Conservation (phyloP, 176 grass and related monocot genomes). For the Juncus inflexus region DNA sequence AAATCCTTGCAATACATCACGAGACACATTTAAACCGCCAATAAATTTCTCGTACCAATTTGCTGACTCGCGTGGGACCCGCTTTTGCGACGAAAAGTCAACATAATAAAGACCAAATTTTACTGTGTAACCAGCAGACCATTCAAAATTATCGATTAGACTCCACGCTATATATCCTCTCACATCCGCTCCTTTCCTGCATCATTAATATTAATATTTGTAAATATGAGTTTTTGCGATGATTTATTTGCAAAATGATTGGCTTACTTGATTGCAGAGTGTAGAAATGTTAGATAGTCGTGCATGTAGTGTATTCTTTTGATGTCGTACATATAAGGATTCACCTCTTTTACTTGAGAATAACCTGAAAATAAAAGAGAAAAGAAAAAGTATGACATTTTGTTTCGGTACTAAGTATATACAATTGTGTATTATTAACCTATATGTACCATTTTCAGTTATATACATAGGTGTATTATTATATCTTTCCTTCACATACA, state of each 20-base stretch:
- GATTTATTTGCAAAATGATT: background rate
- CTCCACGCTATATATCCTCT: constrained; percentile 69
- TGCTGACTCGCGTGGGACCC: constrained; percentile 37
- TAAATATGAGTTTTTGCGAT: background rate
- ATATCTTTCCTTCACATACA: constrained; percentile 50
- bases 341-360: constrained; percentile 34
- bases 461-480: constrained; percentile 41
- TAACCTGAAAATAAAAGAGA: constrained; percentile 37
- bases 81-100: constrained; percentile 36
- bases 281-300: constrained; percentile 47
- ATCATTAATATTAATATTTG: background rate
- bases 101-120: constrained; percentile 61
- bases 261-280: constrained; percentile 45
- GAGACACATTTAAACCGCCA: too few relatives aligned
- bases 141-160: constrained; percentile 62
- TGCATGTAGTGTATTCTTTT: constrained; percentile 37
- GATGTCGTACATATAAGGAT: constrained; percentile 35
- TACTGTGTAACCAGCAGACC: constrained; percentile 25
- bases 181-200: constrained; percentile 61
- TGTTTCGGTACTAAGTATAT: too few relatives aligned
- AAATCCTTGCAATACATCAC: too few relatives aligned
- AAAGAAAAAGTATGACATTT: too few relatives aligned
- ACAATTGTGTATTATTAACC: background rate
- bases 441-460: constrained; percentile 56
- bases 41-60: constrained; percentile 55